A percentile compares a stretch with the other conserved stretches of the same genome.
phyloP scores from a whole-genome alignment of 2,329 filamentous ascomycete species.

The Colletotrichum musicola region DNA sequence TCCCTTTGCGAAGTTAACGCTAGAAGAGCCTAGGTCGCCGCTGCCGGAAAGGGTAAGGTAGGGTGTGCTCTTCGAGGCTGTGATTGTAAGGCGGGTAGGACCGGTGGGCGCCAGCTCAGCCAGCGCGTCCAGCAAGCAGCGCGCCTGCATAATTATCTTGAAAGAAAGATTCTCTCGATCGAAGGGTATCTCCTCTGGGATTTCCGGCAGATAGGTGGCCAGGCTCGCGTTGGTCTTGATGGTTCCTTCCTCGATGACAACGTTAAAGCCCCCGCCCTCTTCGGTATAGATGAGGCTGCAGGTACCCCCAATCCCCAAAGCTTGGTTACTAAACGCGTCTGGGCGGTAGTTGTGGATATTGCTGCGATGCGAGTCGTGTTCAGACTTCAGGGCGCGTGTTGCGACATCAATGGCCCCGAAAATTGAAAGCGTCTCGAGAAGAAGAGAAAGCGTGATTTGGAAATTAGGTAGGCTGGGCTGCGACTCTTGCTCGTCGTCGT shows the following conservation, averaged over 20 bases:
- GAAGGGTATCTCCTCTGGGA: constrained; percentile 86
- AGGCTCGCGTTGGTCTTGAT: constrained; percentile 92
- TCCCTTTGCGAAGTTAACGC: constrained; percentile 75
- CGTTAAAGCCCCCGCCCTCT: constrained; percentile 82
- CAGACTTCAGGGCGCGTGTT: constrained; percentile 67
- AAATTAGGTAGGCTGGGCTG: constrained; percentile 74
- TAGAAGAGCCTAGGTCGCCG: constrained; percentile 71
- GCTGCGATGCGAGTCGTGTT: constrained; percentile 71
- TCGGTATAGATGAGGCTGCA: constrained; percentile 85
- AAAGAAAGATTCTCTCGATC: constrained; percentile 83
- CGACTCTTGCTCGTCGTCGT: constrained; percentile 53
- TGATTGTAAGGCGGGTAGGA: constrained; percentile 79
- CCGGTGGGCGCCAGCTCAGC: constrained; percentile 77
- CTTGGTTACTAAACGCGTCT: constrained; percentile 86
- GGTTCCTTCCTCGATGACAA: constrained; percentile 87
- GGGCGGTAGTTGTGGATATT: constrained; percentile 72
- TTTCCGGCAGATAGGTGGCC: constrained; percentile 85
- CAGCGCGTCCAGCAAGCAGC: constrained; percentile 78
- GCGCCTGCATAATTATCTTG: constrained; percentile 94
- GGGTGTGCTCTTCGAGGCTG: constrained; percentile 72
- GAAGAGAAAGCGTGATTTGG: constrained; percentile 85
- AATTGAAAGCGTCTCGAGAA: constrained; percentile 95
- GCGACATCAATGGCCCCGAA: constrained; percentile 85
- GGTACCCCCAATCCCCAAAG: constrained; percentile 85
- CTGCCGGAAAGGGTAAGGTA: constrained; percentile 80